Base-by-base conservation (phyloP, 805 yeast genomes). In the Candida endomychidarum region DNA sequence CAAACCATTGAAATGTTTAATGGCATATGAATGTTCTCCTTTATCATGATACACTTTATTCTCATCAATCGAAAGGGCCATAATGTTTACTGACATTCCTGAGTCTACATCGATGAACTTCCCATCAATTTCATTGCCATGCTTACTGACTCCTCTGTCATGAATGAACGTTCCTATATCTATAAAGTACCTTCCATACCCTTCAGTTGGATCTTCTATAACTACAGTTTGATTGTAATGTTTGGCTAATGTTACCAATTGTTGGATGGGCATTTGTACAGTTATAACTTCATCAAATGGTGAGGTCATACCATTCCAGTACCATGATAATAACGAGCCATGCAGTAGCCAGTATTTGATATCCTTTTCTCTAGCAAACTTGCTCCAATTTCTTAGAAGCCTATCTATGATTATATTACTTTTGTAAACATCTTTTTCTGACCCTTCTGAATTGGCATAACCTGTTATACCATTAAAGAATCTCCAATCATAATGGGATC, bases 401-500 rank as follows among this genome's bases (percentile, higher is more conserved):
- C 60, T 46, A 30, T 56, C 60, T 25, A 55, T 46, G 21, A 55
- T 49, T 12, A 54, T 54, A 25, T 46, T 48, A 14, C 54, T 41
- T 22, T 58, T 37, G 14, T 46, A 44, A 37, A 40, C 42, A 37
- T 60, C 67, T 9, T 48, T 52, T 24, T 46, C 50, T n/a, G 50
- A 51, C 63, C 61, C 59, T 3, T 64, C 65, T 0, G 33, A 36
- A 34, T 51, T 54, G 28, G 75, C 51, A 37, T 66, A 67, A 42
- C 74, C 9, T 11, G 14, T 4, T 11, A 18, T 3, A 10, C 81
- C 83, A 47, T 72, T 72, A 61, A 77, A 80, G 46, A 80, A 81
- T 38, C 83, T 58, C 67, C 72, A 73, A 53, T 81, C 86, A 48
- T 77, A 76, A 5, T 80, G 85, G 54, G 71, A 71, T 17, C 80